Base-by-base conservation (phyloP, 1,284 basidiomycete genomes). In the Malassezia furfur region DNA sequence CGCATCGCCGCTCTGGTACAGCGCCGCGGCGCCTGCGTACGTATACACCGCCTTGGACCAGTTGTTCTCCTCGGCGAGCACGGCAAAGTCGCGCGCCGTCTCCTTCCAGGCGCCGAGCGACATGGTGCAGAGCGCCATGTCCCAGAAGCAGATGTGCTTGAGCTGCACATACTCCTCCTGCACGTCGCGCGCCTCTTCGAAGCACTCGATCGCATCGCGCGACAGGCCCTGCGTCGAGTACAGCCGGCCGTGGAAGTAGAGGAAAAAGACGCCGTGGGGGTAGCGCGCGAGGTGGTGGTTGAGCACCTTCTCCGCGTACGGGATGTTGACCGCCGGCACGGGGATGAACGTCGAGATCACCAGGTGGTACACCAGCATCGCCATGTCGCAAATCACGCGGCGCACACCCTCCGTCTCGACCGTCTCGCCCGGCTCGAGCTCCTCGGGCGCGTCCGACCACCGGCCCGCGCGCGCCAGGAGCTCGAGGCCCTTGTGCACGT, bases 1-100 rank as follows among this genome's bases (percentile, higher is more conserved):
- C 7, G 32, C 43, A 25, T 61, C 37, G 7, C 63, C 66, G 2
- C 43, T 48, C 46, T 71, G 64, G 60, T 65, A 66, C 25, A 69
- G 53, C 39, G 62, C 66, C 17, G 62, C 54, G 3, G 67, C 72
- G 2, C 63, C 59, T 8, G 63, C 72, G 52, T 72, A 74, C 43
- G 48, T 68, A 65, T 74, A 74, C 6, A 74, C 67, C 7, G 69
- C 69, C 40, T 72, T 73, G 44, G 65, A 68, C 72, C 72, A 74
- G 56, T 74, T 74, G 54, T 66, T 68, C 48, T 73, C 69, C 19
- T 64, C 57, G 22, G 65, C 62, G 5, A 74, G 57, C 30, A 70
- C 60, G 15, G 54, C 37, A 39, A 72, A 70, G 43, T 65, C 64
- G 14, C 59, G 56, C 48, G 66, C 54, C 0, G 70, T 66, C 17